phyloP scores from a whole-genome alignment of 2,329 filamentous ascomycete species.

The Curvularia eragrostidis region DNA sequence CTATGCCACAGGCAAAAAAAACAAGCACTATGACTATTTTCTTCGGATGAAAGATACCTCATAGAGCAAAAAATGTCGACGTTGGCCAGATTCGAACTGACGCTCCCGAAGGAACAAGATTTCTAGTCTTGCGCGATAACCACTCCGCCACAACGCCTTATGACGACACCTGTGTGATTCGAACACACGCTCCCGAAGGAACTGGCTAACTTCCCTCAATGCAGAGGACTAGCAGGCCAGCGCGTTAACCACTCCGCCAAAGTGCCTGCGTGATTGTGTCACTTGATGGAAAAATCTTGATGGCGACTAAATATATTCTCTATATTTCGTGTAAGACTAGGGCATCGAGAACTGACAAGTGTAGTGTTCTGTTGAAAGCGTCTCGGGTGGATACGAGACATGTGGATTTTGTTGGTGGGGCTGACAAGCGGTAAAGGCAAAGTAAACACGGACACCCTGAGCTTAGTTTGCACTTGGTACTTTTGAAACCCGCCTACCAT shows the following conservation, averaged over 20 bases:
- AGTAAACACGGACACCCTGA: not conserved
- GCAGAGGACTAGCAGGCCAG: conserved; percentile 33
- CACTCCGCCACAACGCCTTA: conserved; percentile 48
- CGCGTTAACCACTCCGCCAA: conserved; percentile 35
- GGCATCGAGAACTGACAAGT: no score
- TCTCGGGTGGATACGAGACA: not conserved
- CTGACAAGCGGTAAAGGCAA: not conserved
- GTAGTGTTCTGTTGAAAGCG: not conserved
- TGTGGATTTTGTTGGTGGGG: not conserved
- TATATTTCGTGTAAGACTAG: no score
- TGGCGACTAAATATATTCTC: no score
- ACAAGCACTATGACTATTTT: not conserved
- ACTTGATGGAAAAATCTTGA: conserved; percentile 11
- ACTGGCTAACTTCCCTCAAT: conserved; percentile 30
- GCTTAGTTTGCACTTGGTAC: not conserved
- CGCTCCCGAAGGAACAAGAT: conserved; percentile 52
- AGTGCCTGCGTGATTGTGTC: conserved; percentile 9
- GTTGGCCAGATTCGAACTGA: conserved; percentile 50
- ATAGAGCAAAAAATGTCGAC: conserved; percentile 40
- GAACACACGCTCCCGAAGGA: conserved; percentile 43
- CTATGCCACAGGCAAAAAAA: not conserved
- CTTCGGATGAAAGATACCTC: no score
- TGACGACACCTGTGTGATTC: conserved; percentile 39
- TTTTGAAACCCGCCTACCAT: not conserved
- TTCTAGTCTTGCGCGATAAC: conserved; percentile 52